Percentiles rank a stretch among this genome's conserved stretches.
Evolutionary conservation across 768 basidiomycete species (phyloP).

Genomic region (Pisolithus sp.): DNA sequence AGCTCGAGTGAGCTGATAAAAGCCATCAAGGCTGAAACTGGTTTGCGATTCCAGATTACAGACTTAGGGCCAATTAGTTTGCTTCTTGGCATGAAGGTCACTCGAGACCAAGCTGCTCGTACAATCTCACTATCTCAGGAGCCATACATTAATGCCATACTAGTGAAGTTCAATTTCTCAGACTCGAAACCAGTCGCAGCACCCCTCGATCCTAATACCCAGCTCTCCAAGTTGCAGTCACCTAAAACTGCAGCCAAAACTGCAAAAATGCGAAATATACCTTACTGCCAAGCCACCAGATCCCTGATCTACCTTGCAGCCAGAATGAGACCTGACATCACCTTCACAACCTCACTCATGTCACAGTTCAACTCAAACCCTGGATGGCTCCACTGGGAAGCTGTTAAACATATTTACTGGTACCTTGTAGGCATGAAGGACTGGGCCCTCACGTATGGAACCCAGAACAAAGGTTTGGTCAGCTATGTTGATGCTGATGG

Average conservation of each 20-base stretch:
- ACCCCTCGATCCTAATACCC: neutral
- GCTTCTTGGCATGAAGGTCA: conserved; percentile 10
- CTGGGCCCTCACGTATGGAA: neutral
- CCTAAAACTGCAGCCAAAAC: neutral
- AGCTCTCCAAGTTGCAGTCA: neutral
- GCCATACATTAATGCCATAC: neutral
- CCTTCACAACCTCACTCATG: conserved; percentile 10
- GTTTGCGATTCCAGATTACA: neutral
- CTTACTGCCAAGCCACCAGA: neutral
- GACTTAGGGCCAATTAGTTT: conserved; percentile 6
- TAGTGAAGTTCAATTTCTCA: conserved; percentile 5
- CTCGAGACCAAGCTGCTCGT: neutral
- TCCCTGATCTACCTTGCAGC: conserved; percentile 10
- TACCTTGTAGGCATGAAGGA: conserved; percentile 10
- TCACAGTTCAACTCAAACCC: conserved; percentile 5
- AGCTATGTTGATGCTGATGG: conserved; percentile 1
- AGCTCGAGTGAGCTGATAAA: neutral
- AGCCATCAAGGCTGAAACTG: conserved; percentile 2
- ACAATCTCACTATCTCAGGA: conserved; percentile 2
- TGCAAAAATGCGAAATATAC: neutral
- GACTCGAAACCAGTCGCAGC: neutral
- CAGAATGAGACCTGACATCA: conserved; percentile 9
- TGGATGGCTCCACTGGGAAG: conserved; percentile 5
- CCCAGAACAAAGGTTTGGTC: neutral
- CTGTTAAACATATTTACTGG: conserved; percentile 8